Base-by-base conservation (phyloP, 768 basidiomycete genomes). In the Tricholoma terreum region DNA sequence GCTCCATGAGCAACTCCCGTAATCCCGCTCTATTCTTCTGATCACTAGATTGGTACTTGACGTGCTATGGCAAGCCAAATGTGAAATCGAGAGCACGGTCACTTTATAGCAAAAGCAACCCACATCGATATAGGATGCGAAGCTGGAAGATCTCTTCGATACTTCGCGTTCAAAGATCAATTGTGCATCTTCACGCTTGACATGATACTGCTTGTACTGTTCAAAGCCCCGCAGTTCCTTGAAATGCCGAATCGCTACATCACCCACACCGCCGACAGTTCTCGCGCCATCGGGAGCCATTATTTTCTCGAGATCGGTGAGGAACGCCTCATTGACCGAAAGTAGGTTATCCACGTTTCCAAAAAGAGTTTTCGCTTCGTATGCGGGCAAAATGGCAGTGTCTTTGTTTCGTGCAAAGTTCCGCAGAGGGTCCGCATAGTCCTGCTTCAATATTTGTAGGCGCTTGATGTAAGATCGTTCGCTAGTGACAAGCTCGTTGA, bases 1-100 rank as follows among this genome's bases (percentile, higher is more conserved):
- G 95, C 62, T 98, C 95, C 87, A 96, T 96, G 19, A 98, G 80
- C 49, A 97, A 82, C 69, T 96, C 94, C 27, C 94, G 83, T 54
- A 98, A 77, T 43, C 92, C 94, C 55, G 95, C 83, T 38, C 93
- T 90, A 68, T 91, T 94, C 64, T 81, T 80, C 33, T 80, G 70
- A 62, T 91, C 91, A 19, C 83, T 76, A 14, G 83, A 83, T 60
- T 87, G 84, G 68, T 95, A 96, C 77, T 96, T 94, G 71, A 92
- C 86, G 57, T 86, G 86, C 91, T 94, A 63, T 15, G 58, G 50
- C 63, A 33, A 40, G 42, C 48, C 58, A 55, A 54, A 45, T 52
- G 46, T 58, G 52, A 56, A 19, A 31, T 24, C 30, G 2, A 31
- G 24, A 58, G n/a, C 30, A 48, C 14, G 34, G 35, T 48, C 21